phyloP scores from a whole-genome alignment of 202 grass and related monocot species.

The Schoenoplectus triqueter region DNA sequence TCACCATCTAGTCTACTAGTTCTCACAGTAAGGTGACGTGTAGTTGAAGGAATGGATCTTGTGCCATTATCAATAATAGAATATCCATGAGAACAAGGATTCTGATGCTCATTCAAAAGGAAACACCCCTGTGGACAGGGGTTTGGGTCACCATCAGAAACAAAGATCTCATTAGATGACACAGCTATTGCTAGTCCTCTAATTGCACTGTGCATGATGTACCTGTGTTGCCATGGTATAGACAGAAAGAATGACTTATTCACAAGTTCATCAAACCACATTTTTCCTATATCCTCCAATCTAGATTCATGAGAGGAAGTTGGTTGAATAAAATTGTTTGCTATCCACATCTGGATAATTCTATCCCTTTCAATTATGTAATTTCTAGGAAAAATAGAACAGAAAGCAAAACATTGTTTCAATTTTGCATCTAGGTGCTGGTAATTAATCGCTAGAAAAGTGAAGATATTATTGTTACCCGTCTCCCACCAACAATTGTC shows the following conservation, averaged over 20 bases:
- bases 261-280: constrained; percentile 49
- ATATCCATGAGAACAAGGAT: neutral
- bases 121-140: constrained; percentile 36
- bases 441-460: constrained; percentile 51
- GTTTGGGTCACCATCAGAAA: neutral
- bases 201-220: constrained; percentile 45
- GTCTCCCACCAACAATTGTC: constrained; percentile 4
- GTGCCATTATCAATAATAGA: neutral
- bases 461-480: constrained; percentile 1
- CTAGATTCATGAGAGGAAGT: neutral
- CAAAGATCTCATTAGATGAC: constrained; percentile 34
- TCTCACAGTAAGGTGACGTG: constrained; percentile 48
- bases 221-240: constrained; percentile 30
- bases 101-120: neutral
- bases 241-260: constrained; percentile 51
- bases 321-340: neutral
- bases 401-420: constrained; percentile 28
- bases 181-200: constrained; percentile 38
- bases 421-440: constrained; percentile 50
- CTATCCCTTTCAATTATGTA: neutral
- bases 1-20: constrained; percentile 20
- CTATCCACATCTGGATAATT: neutral
- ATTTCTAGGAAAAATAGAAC: neutral
- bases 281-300: constrained; percentile 38
- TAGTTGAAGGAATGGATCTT: neutral